Conservation (phyloP, 345 rosid species). For the Hibiscus tridactylites region DNA sequence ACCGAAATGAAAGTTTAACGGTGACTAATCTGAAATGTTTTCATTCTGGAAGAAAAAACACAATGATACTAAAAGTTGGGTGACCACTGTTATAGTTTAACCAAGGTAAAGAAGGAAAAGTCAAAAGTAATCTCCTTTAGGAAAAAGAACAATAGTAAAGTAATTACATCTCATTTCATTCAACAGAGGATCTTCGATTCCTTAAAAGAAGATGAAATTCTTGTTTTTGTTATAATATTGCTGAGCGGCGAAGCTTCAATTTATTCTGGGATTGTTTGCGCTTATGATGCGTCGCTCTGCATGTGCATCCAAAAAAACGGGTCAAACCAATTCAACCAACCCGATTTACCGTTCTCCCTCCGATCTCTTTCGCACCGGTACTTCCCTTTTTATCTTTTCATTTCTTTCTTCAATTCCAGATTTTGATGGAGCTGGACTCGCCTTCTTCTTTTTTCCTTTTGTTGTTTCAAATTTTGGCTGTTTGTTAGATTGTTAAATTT, state of each 20-base stretch:
- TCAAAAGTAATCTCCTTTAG: too few relatives aligned
- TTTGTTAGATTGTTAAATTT: background rate
- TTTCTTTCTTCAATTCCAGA: background rate
- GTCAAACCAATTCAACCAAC: conserved; percentile 61
- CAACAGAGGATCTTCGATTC: background rate
- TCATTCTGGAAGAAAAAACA: too few relatives aligned
- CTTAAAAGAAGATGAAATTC: background rate
- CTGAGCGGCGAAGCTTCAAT: background rate
- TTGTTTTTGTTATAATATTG: background rate
- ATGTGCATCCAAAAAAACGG: conserved; percentile 51
- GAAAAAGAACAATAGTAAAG: too few relatives aligned
- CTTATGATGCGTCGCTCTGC: conserved; percentile 80
- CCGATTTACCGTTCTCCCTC: conserved; percentile 51
- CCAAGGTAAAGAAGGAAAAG: too few relatives aligned
- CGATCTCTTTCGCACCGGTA: conserved; percentile 95
- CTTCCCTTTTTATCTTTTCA: background rate
- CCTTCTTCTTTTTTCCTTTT: background rate
- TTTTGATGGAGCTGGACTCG: background rate
- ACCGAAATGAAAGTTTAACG: too few relatives aligned
- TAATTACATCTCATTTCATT: too few relatives aligned
- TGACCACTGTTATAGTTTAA: too few relatives aligned
- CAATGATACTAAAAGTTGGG: too few relatives aligned
- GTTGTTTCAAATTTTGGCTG: background rate
- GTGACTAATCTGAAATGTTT: too few relatives aligned
- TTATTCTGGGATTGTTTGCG: background rate